Evolutionary conservation across 1,284 basidiomycete species (phyloP), one percentile per base, ranked within the genome.

Genomic region (Gomphus bonarii): DNA sequence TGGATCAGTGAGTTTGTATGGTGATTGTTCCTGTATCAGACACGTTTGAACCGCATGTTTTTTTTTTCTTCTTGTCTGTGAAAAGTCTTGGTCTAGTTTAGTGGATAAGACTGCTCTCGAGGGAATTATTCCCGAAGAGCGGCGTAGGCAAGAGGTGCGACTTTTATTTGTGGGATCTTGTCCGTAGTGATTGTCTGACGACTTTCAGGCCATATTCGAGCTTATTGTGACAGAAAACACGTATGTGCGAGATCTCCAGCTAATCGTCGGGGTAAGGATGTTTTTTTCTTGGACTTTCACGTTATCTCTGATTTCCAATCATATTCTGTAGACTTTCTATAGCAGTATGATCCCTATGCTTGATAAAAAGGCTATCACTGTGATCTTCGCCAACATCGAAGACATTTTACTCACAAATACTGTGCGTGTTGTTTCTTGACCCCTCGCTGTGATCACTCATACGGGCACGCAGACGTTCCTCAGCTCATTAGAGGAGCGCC

Each of bases 381-480:
- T 88, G 49, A 85, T 98, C 33, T 98, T 98, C 66, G 90, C 89
- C 14, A 97, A 97, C 64, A 78, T 97, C 30, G 94, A 97, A 66
- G 92, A 95, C 62, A 85, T 95, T 56, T 74, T 95, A 8, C 72
- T 95, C 28, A 86, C 82, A 55, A 94, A 95, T 65, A 94, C 91
- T 18, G 88, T 89, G 63, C 60, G 79, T 66, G 16, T 14, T 54
- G 30, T 18, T 40, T 16, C 48, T 49, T 31, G 16, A 50, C 55
- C 44, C 16, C 11, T 1, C 49, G 60, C 11, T 54, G 60, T 30
- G 57, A 50, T 28, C 22, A 10, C 36, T 51, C 5, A 51, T 9
- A 36, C 10, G 60, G 44, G 33, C 60, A 65, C 51, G 60, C 62
- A 90, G 81, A 77, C 83, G 0, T 92, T 95, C 68, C 70, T 93